Evolutionary conservation across 768 basidiomycete genomes (phyloP).

Genomic region (Boletus patriciae): DNA sequence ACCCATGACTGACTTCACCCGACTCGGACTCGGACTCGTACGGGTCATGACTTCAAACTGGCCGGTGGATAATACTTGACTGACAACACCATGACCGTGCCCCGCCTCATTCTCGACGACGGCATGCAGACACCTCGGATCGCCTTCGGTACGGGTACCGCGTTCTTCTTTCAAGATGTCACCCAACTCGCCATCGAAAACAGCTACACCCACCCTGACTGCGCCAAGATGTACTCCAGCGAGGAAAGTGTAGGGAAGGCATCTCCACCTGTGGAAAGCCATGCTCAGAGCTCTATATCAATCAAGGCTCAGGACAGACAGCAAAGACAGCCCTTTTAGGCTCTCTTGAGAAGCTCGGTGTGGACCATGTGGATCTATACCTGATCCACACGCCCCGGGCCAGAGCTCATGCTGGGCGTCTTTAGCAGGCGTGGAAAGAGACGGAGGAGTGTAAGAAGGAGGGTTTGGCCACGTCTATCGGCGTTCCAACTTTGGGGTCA

Average conservation of each 20-base stretch:
- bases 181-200: neutral
- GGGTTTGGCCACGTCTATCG: constrained; percentile 4
- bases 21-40: too few relatives aligned
- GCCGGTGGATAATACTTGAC: neutral
- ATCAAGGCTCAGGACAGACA: neutral
- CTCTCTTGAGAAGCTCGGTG: neutral
- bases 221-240: constrained; percentile 5
- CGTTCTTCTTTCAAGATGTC: constrained; percentile 1
- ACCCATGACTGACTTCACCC: too few relatives aligned
- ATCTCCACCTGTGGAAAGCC: neutral
- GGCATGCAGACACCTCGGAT: constrained; percentile 1
- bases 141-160: neutral
- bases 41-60: too few relatives aligned
- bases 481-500: neutral
- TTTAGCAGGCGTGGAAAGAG: neutral
- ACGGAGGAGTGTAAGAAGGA: constrained; percentile 5
- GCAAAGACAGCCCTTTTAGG: neutral
- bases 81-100: neutral
- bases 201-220: neutral
- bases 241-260: constrained; percentile 2
- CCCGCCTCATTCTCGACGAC: neutral
- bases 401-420: neutral
- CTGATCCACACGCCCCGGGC: constrained; percentile 1
- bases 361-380: neutral
- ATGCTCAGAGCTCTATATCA: neutral